Base-by-base conservation (phyloP, 768 basidiomycete species). In the Tricholoma sp. region DNA sequence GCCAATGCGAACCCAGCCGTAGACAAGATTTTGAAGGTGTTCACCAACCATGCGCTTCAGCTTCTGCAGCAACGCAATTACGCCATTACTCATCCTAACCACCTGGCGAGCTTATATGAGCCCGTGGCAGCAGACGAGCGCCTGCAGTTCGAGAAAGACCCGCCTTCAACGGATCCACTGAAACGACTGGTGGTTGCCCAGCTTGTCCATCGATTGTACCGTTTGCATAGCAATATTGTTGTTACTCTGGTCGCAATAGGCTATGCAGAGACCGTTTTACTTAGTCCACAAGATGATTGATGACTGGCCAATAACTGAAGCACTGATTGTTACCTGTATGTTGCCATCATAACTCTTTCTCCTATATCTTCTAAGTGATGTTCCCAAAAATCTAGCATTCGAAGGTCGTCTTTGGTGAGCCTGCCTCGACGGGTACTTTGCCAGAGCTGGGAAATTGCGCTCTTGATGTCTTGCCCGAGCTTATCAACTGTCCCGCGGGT, bases 1-100 rank as follows among this genome's bases (percentile, higher is more conserved):
- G 68, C 76, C 13, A 79, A 75, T 62, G 59, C 74, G 50, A 77
- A 80, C 59, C 73, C 77, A 6, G 79, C 80, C 2, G 78, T 85
- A 15, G 79, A 79, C 52, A 84, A 82, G 61, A 81, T 92, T 5
- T 76, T 94, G 42, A 77, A 78, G 0, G 82, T 82, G 15, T 94
- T 91, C 68, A 82, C 85, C 2, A 75, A 75, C 0, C 83, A 83
- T 58, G 85, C 88, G 0, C 71, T 94, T 17, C 75, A 83, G 32
- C 81, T 96, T 24, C 76, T 97, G 1, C 92, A 94, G 65, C 89
- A 94, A 60, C 72, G 97, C 59, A 94, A 94, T 69, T 94, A 94
- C 61, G 89, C 91, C 0, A 77, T 96, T 48, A 88, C 91, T 0
- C 94, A 98, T 69, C 94, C 94, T 6, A 90, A 94, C 64, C 88